Conservation (phyloP, 768 basidiomycete species). For the Chalciporus piperatus region DNA sequence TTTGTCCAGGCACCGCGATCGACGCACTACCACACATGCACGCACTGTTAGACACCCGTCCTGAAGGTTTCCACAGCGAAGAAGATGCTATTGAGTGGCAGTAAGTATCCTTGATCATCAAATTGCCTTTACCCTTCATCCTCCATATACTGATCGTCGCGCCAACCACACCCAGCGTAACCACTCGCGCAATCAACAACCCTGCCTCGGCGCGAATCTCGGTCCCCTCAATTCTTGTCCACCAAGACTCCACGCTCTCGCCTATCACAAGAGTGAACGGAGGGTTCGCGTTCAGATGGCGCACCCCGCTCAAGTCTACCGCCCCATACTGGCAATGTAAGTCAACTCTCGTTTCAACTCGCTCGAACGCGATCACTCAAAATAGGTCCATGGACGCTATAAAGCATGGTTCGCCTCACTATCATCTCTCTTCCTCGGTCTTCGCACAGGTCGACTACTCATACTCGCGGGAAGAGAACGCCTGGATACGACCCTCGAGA, state of each 20-base stretch:
- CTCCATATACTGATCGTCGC: not conserved
- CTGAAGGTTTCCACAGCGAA: slow-evolving; percentile 77
- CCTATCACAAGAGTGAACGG: slow-evolving; percentile 27
- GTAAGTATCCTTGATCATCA: slow-evolving; percentile 47
- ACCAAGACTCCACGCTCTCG: slow-evolving; percentile 37
- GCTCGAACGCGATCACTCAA: not conserved
- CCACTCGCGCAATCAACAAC: slow-evolving; percentile 82
- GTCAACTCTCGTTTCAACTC: slow-evolving; percentile 16
- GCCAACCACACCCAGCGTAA: slow-evolving; percentile 48
- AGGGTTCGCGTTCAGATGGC: slow-evolving; percentile 58
- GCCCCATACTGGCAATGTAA: slow-evolving; percentile 88
- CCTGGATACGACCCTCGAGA: slow-evolving; percentile 90
- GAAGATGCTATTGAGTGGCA: slow-evolving; percentile 96
- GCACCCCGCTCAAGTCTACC: slow-evolving; percentile 79
- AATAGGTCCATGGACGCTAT: not conserved
- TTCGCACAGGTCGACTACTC: slow-evolving; percentile 79
- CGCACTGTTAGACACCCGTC: slow-evolving; percentile 77
- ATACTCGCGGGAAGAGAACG: slow-evolving; percentile 92
- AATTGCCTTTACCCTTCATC: not conserved
- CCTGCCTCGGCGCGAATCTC: slow-evolving; percentile 81
- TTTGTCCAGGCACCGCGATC: slow-evolving; percentile 71
- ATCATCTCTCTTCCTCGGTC: slow-evolving; percentile 73
- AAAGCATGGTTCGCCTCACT: slow-evolving; percentile 90
- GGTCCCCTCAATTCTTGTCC: slow-evolving; percentile 73
- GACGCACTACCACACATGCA: slow-evolving; percentile 95